Evolutionary conservation across 768 basidiomycete species (phyloP).

Genomic region (Pleurotus tuoliensis): DNA sequence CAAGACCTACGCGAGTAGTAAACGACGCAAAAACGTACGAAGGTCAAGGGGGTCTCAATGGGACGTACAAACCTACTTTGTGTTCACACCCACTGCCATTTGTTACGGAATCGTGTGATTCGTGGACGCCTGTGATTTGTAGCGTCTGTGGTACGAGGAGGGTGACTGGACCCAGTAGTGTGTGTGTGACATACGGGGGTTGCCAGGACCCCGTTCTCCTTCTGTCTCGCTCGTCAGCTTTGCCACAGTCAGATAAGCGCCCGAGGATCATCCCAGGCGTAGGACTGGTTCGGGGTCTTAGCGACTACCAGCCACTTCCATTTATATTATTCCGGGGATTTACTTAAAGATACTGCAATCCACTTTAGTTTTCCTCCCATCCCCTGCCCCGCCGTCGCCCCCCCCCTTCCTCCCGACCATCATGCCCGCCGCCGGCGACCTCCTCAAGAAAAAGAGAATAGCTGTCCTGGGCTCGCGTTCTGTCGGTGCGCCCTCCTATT

Average conservation of each 20-base stretch:
- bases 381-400: not conserved
- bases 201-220: not conserved
- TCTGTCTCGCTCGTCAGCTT: not conserved
- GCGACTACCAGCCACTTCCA: slow-evolving; percentile 2
- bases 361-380: slow-evolving; percentile 9
- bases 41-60: not conserved
- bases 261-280: not conserved
- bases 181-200: not conserved
- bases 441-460: slow-evolving; percentile 80
- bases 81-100: not conserved
- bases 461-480: slow-evolving; percentile 84
- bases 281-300: not conserved
- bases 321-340: slow-evolving; percentile 6
- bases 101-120: slow-evolving; percentile 8
- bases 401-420: not conserved
- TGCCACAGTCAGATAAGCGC: not conserved
- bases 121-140: slow-evolving; percentile 7
- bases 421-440: slow-evolving; percentile 11
- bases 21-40: slow-evolving; percentile 5
- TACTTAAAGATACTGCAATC: slow-evolving; percentile 6
- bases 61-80: not conserved
- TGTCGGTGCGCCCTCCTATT: slow-evolving; percentile 55
- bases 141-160: not conserved
- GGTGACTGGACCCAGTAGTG: not conserved
- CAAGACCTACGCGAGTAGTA: slow-evolving; percentile 6